Conservation (phyloP, 176 grass and related monocot genomes). For the Oryza australiensis region DNA sequence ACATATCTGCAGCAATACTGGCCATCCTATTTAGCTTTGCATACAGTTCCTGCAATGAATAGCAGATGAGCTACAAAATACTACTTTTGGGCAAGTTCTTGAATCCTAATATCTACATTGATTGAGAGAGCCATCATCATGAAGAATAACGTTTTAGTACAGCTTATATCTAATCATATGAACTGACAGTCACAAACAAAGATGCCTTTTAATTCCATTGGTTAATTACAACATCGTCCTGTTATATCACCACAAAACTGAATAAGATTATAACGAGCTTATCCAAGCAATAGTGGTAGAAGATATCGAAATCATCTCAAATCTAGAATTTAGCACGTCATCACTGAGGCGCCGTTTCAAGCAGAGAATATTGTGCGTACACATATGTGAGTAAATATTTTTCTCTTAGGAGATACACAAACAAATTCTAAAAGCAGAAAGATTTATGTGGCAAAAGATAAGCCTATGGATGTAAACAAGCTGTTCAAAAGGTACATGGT, state of each 20-base stretch:
- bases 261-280: neutral
- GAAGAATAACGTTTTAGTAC: constrained; percentile 3
- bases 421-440: neutral
- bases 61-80: constrained; percentile 15
- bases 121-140: neutral
- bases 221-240: neutral
- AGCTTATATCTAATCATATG: constrained; percentile 14
- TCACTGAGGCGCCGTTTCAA: neutral
- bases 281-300: neutral
- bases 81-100: neutral
- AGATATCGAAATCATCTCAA: constrained; percentile 17
- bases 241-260: neutral
- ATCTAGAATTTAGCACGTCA: neutral
- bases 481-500: neutral
- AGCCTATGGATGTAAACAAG: constrained; percentile 3
- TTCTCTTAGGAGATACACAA: neutral
- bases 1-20: constrained; percentile 75
- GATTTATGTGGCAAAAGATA: constrained; percentile 13
- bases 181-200: neutral
- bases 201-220: neutral
- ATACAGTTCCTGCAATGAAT: constrained; percentile 67
- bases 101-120: neutral
- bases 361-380: neutral
- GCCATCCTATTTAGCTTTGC: constrained; percentile 78
- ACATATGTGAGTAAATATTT: neutral